Conservation (phyloP, 305 asterid species). For the Salvia sclarea region DNA sequence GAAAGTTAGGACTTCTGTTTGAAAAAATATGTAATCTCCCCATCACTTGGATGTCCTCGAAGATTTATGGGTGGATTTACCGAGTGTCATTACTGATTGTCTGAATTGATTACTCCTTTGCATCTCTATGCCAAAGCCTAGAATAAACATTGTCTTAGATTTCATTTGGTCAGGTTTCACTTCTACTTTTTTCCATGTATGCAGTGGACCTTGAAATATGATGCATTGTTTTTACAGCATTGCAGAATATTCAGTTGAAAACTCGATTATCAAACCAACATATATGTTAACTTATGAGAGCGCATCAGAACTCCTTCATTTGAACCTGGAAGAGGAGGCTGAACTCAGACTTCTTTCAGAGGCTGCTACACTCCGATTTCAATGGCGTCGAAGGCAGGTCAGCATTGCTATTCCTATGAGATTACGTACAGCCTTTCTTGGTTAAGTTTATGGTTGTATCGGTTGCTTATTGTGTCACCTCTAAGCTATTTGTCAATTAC, state of each 20-base stretch:
- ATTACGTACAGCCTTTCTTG: conserved; percentile 7
- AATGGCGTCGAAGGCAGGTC: conserved; percentile 92
- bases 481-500: background rate
- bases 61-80: conserved; percentile 3
- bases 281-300: conserved; percentile 97
- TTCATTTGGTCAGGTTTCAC: conserved; percentile 18
- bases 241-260: conserved; percentile 87
- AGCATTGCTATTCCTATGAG: conserved; percentile 25
- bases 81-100: conserved; percentile 9
- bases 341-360: conserved; percentile 83
- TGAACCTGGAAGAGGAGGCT: conserved; percentile 86
- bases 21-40: background rate
- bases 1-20: background rate
- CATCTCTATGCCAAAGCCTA: background rate
- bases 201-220: conserved; percentile 17
- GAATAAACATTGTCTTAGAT: background rate
- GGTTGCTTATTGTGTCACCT: conserved; percentile 19
- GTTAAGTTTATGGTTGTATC: conserved; percentile 21
- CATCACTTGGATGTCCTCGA: background rate
- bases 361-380: conserved; percentile 76
- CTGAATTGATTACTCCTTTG: conserved; percentile 2
- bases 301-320: conserved; percentile 89
- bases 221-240: conserved; percentile 56
- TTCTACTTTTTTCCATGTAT: conserved; percentile 6
- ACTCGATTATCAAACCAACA: conserved; percentile 84